A percentile compares a stretch with the other conserved stretches of the same genome.
phyloP scores from a whole-genome alignment of 2,329 filamentous ascomycete genomes.

The Onygenales sp. region DNA sequence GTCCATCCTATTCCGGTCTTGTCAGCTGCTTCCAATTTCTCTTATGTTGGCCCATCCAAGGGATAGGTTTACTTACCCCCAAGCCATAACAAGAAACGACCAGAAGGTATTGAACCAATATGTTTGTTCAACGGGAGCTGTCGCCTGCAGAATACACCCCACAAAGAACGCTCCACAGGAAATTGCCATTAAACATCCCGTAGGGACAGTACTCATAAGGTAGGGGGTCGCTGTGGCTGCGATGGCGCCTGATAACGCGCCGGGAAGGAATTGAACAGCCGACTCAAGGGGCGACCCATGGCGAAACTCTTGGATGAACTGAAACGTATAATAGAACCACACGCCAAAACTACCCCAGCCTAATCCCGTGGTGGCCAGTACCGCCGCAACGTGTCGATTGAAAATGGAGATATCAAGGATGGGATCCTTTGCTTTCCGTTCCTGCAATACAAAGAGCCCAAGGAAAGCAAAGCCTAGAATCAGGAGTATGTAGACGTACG shows the following conservation, averaged over 20 bases:
- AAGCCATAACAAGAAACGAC: slow-evolving; percentile 14
- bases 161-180: slow-evolving; percentile 17
- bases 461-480: slow-evolving; percentile 37
- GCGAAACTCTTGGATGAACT: slow-evolving; percentile 19
- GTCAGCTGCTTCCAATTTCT: neutral
- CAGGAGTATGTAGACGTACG: slow-evolving; percentile 36
- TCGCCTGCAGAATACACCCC: slow-evolving; percentile 28
- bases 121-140: slow-evolving; percentile 25
- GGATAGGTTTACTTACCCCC: slow-evolving; percentile 15
- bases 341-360: slow-evolving; percentile 34
- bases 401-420: slow-evolving; percentile 35
- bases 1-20: slow-evolving; percentile 43
- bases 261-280: slow-evolving; percentile 22
- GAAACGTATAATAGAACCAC: slow-evolving; percentile 33
- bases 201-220: slow-evolving; percentile 16
- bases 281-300: slow-evolving; percentile 18
- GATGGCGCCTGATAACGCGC: slow-evolving; percentile 19
- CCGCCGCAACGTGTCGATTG: slow-evolving; percentile 23
- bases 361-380: slow-evolving; percentile 30
- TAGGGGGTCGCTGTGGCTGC: slow-evolving; percentile 21
- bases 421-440: slow-evolving; percentile 29
- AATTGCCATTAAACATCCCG: slow-evolving; percentile 21
- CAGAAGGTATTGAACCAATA: slow-evolving; percentile 30
- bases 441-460: slow-evolving; percentile 34
- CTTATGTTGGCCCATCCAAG: neutral